A percentile compares a stretch with the other conserved stretches of the same genome.
These are phyloP conservation scores for Pleurotus ostreatus DNA, from an alignment of 768 basidiomycete species.

Conservation along the genomic window DNA sequence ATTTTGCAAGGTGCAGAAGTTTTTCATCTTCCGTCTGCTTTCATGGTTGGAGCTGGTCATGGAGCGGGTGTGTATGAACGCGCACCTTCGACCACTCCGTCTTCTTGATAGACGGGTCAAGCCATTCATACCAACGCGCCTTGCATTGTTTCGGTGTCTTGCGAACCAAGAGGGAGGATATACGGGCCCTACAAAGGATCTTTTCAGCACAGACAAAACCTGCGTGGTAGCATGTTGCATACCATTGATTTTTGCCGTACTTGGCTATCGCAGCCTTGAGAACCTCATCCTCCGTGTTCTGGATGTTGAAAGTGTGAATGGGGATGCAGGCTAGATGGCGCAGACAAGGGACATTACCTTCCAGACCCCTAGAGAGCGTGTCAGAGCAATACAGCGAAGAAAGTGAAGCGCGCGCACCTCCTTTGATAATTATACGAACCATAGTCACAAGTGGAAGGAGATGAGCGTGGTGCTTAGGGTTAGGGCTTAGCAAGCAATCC, in stretches of 20 bases:
- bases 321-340: constrained; percentile 7
- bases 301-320: constrained; percentile 9
- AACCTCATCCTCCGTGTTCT: constrained; percentile 98
- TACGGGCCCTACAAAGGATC: constrained; percentile 73
- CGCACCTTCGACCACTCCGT: constrained; percentile 98
- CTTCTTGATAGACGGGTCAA: constrained; percentile 99
- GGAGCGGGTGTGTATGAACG: constrained; percentile 10
- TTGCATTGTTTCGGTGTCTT: constrained; percentile 99
- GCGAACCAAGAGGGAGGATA: constrained; percentile 93
- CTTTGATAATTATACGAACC: constrained; percentile 92
- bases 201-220: constrained; percentile 2
- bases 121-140: constrained; percentile 98
- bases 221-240: constrained; percentile 11
- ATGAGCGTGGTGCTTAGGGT: not conserved
- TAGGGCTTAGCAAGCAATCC: not conserved
- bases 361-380: constrained; percentile 58
- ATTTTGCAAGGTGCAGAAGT: constrained; percentile 91
- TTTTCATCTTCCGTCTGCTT: constrained; percentile 95
- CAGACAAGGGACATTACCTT: constrained; percentile 45
- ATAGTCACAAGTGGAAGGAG: constrained; percentile 30
- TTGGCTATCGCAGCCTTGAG: constrained; percentile 98
- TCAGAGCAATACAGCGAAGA: constrained; percentile 8
- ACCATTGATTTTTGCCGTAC: constrained; percentile 97
- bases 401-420: constrained; percentile 45
- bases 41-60: not conserved